Evolutionary conservation across 2,329 filamentous ascomycete species (phyloP).

Genomic region (Aspergillus vadensis): DNA sequence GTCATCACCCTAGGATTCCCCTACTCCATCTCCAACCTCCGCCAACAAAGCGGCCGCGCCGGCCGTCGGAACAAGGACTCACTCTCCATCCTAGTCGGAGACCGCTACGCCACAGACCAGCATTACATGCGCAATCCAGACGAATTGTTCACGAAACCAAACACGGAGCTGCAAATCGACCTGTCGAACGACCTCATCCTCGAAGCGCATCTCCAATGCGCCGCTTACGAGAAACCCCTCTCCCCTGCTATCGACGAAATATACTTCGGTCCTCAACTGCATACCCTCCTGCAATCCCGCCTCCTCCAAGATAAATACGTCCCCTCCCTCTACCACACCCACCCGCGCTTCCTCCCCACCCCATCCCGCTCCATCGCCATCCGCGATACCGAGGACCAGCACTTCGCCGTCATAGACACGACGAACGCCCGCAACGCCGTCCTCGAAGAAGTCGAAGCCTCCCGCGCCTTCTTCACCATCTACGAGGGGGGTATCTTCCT

Average conservation of each 20-base stretch:
- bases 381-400: constrained; percentile 84
- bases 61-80: constrained; percentile 92
- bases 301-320: constrained; percentile 63
- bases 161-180: constrained; percentile 86
- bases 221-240: constrained; percentile 92
- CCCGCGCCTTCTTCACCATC: constrained; percentile 90
- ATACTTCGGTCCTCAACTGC: constrained; percentile 78
- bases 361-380: constrained; percentile 85
- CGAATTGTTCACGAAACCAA: constrained; percentile 86
- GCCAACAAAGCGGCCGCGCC: constrained; percentile 91
- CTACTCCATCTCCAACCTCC: constrained; percentile 89
- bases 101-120: constrained; percentile 88
- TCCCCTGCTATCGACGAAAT: constrained; percentile 69
- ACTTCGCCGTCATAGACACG: constrained; percentile 90
- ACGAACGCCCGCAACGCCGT: constrained; percentile 78
- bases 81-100: constrained; percentile 83
- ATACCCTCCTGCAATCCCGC: constrained; percentile 70
- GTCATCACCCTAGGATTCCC: constrained; percentile 94
- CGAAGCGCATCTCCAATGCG: constrained; percentile 94
- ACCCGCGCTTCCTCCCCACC: constrained; percentile 80
- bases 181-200: constrained; percentile 87
- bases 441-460: constrained; percentile 93
- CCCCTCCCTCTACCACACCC: constrained; percentile 84
- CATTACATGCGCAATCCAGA: constrained; percentile 97
- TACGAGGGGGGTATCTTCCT: constrained; percentile 97